Evolutionary conservation across 2,329 filamentous ascomycete species (phyloP), one percentile per base, ranked within the genome.

Genomic region (Sporothrix variecibatus): DNA sequence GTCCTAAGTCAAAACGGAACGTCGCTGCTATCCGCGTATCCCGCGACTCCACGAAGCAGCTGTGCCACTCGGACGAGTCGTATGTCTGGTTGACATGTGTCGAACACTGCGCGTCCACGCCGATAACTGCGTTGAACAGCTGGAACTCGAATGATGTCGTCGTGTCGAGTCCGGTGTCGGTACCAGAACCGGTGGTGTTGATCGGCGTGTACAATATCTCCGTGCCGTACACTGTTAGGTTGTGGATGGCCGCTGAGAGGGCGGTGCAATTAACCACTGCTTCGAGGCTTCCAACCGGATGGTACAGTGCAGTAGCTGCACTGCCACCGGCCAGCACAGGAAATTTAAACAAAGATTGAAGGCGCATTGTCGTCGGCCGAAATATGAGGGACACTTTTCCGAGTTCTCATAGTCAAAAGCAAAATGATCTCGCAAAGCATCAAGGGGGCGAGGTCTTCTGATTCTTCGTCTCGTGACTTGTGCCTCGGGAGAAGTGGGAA

Each of bases 21-120:
- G 62, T 31, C 26, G 73, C 72, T 12, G 26, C 34, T 49, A 76
- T 76, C 38, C 72, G 75, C 34, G 75, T 73, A 51, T 76, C 75
- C 43, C 75, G 64, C 28, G 76, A 77, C 64, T 77, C 76, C 23
- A 77, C 75, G 49, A 77, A 77, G 43, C 76, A 77, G 34, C 23
- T 28, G 72, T 77, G 75, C 76, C 76, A 77, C 17, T 72, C 26
- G 2, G 67, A 2, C 11, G 62, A 4, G 17, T 31, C 23, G 4
- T 58, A 7, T 12, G 43, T 26, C 43, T 65, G 64, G n/a, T 3
- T 40, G 51, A 74, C 75, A 46, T 76, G 74, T 7, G 76, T 67
- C 1, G 74, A 72, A 53, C 76, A 76, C 34, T 77, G 73, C 1
- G 73, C 75, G 58, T 76, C 75, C 51, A 77, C 75, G 17, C 38